These are phyloP conservation scores for Linnemannia elongata DNA, from an alignment of 192 early-diverging fungal genomes.

Conservation along the genomic window DNA sequence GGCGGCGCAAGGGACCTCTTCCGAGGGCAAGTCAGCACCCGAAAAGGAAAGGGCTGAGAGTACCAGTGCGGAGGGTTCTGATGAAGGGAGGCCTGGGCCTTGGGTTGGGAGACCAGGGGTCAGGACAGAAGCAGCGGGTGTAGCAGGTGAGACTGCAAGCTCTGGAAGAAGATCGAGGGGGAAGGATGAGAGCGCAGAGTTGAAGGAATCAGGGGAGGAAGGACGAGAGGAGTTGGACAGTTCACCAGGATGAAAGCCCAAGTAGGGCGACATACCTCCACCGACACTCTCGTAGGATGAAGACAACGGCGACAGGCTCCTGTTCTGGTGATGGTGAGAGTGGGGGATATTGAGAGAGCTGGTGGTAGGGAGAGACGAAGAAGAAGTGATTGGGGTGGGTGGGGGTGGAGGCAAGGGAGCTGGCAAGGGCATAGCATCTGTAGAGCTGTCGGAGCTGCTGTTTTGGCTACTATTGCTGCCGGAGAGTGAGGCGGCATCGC, in stretches of 20 bases:
- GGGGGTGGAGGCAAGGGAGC: conserved; percentile 21
- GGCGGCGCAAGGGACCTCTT: conserved; percentile 57
- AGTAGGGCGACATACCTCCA: not conserved
- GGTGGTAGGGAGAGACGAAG: not conserved
- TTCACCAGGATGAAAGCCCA: conserved; percentile 3
- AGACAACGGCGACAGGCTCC: not conserved
- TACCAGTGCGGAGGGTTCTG: conserved; percentile 20
- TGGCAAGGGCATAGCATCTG: conserved; percentile 9
- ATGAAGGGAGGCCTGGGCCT: not conserved
- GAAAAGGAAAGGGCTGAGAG: conserved; percentile 16
- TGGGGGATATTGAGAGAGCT: not conserved
- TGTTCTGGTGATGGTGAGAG: not conserved
- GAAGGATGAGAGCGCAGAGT: conserved; percentile 25
- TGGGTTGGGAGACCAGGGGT: not conserved
- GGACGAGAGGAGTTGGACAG: conserved; percentile 6
- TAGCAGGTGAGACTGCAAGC: not conserved
- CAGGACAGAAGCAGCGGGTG: not conserved
- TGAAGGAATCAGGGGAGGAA: conserved; percentile 37
- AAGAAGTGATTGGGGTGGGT: not conserved
- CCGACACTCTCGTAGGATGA: not conserved
- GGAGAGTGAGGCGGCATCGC: conserved; percentile 1
- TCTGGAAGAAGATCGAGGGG: not conserved
- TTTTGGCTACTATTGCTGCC: conserved; percentile 6
- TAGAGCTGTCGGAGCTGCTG: conserved; percentile 1
- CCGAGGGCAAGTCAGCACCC: conserved; percentile 15